phyloP scores from a whole-genome alignment of 179 eudicot genomes.

The Nepenthes alata region DNA sequence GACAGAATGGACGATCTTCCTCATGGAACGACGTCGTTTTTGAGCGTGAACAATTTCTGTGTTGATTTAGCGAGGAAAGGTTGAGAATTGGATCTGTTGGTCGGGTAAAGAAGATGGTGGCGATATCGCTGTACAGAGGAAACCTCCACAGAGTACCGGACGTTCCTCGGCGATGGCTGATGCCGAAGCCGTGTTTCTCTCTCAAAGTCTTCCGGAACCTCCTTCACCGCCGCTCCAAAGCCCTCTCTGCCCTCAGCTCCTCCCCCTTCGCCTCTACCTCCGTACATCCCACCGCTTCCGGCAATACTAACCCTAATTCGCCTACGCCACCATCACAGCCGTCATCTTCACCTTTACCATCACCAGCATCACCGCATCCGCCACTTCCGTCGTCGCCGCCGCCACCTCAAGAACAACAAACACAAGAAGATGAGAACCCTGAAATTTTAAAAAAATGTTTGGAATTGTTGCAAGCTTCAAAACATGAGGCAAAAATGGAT shows the following conservation, averaged over 20 bases:
- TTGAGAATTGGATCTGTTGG: neutral
- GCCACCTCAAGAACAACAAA: neutral
- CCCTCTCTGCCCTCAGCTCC: constrained; percentile 47
- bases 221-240: constrained; percentile 49
- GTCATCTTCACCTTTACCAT: too few species aligned
- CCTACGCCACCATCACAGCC: constrained; percentile 1
- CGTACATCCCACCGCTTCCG: neutral
- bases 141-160: constrained; percentile 63
- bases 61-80: too few species aligned
- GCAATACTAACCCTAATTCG: constrained; percentile 6
- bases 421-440: neutral
- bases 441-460: neutral
- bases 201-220: constrained; percentile 48
- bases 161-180: constrained; percentile 47
- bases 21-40: too few species aligned
- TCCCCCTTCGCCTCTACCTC: constrained; percentile 18
- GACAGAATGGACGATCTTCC: too few species aligned
- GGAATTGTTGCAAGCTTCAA: neutral
- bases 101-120: constrained; percentile 45
- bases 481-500: neutral
- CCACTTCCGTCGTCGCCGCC: neutral
- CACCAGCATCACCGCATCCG: neutral
- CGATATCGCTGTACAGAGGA: constrained; percentile 83
- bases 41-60: too few species aligned
- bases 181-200: constrained; percentile 46